Percentiles rank a stretch among this genome's conserved stretches.
phyloP scores from a whole-genome alignment of 345 rosid genomes.

The Psidium guajava region DNA sequence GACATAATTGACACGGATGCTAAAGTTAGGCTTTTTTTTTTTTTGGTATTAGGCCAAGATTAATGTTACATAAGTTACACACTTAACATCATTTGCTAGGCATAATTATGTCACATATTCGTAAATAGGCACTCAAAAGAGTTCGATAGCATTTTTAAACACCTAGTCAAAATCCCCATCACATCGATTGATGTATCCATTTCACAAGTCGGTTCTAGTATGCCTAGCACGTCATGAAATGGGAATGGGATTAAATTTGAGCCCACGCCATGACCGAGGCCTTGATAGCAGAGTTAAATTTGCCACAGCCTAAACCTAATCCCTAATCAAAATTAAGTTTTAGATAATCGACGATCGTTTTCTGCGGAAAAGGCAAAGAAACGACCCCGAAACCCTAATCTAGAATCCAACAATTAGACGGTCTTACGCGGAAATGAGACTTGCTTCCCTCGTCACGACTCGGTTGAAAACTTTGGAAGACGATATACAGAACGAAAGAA shows the following conservation, averaged over 20 bases:
- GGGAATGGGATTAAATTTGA: not conserved
- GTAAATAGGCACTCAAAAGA: not conserved
- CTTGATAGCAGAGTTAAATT: not conserved
- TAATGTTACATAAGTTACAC: not conserved
- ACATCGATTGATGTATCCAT: not conserved
- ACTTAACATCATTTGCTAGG: not conserved
- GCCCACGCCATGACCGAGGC: not conserved
- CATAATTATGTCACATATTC: not conserved
- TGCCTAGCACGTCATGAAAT: not conserved
- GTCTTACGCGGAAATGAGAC: not conserved
- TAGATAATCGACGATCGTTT: not conserved
- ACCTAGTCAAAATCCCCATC: not conserved
- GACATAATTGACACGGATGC: no score
- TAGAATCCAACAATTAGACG: not conserved
- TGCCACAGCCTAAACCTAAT: not conserved
- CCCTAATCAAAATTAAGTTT: not conserved
- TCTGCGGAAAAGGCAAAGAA: not conserved
- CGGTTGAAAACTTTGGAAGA: not conserved
- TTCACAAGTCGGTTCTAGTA: not conserved
- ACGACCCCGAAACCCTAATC: not conserved
- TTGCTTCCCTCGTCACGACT: not conserved
- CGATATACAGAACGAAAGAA: not conserved
- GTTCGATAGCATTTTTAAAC: not conserved
- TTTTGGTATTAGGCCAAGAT: not conserved
- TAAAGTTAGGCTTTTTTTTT: no score